Percentiles rank a stretch among this genome's conserved stretches.
Evolutionary conservation across 2,329 filamentous ascomycete genomes (phyloP).

Genomic region (Gnomoniopsis smithogilvyi): DNA sequence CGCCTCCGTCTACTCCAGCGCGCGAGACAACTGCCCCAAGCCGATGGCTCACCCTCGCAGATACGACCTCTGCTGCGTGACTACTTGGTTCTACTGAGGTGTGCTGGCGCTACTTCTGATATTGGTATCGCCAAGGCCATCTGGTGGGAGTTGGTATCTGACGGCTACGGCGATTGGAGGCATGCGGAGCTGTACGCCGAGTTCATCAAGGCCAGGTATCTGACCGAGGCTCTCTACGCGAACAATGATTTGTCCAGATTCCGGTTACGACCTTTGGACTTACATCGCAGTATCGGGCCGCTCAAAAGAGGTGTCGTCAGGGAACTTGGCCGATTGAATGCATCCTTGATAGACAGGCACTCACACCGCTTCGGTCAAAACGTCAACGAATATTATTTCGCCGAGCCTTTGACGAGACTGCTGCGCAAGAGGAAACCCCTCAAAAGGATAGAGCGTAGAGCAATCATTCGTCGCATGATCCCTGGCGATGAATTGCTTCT

Average conservation of each 20-base stretch:
- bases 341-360: constrained; percentile 12
- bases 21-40: constrained; percentile 25
- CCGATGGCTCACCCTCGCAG: constrained; percentile 7
- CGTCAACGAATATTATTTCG: constrained; percentile 19
- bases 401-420: constrained; percentile 27
- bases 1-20: constrained; percentile 10
- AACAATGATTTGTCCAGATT: constrained; percentile 41
- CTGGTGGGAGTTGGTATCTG: constrained; percentile 18
- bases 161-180: constrained; percentile 21
- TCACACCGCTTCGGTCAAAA: constrained; percentile 30
- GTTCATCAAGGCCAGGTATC: constrained; percentile 45
- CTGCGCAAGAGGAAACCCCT: constrained; percentile 26
- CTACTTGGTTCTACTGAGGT: constrained; percentile 42
- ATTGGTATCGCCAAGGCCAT: constrained; percentile 30
- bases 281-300: constrained; percentile 25
- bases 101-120: constrained; percentile 43
- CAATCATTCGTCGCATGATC: neutral
- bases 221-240: constrained; percentile 43
- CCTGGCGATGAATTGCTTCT: constrained; percentile 33
- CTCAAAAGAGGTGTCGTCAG: constrained; percentile 14
- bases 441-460: neutral
- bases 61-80: constrained; percentile 35
- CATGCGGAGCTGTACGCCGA: constrained; percentile 37
- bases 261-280: constrained; percentile 36
- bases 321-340: constrained; percentile 23